phyloP scores from a whole-genome alignment of 2,329 filamentous ascomycete genomes.

The Graphilbum ipis-grandicollis region DNA sequence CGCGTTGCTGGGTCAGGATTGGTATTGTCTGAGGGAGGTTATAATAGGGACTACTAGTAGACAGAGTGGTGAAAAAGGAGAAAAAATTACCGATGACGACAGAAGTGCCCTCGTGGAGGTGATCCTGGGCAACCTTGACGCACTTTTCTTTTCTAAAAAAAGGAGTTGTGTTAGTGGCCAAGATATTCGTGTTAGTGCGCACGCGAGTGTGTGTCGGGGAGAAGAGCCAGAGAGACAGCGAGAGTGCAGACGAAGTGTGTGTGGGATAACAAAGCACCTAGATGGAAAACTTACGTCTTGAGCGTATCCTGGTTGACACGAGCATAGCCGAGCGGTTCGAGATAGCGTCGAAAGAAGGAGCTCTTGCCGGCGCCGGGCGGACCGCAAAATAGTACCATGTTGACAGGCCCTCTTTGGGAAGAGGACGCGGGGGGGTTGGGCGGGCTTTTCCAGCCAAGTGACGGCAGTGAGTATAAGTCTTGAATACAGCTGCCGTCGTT shows the following conservation, averaged over 20 bases:
- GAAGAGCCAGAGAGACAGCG: background rate
- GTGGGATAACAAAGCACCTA: too few relatives aligned
- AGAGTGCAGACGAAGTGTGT: too few relatives aligned
- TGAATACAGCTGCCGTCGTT: background rate
- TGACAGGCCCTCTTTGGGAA: background rate
- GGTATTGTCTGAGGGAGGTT: slow-evolving; percentile 59
- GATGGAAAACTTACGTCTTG: slow-evolving; percentile 49
- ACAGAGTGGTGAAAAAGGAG: slow-evolving; percentile 16
- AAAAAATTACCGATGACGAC: slow-evolving; percentile 52
- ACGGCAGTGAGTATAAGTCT: too few relatives aligned
- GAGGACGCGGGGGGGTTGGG: background rate
- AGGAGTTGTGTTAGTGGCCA: background rate
- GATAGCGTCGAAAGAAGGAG: slow-evolving; percentile 65
- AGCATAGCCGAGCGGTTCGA: slow-evolving; percentile 64
- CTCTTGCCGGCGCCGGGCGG: slow-evolving; percentile 85
- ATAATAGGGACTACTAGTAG: background rate
- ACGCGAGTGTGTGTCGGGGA: background rate
- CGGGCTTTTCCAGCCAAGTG: too few relatives aligned
- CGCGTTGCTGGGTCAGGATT: slow-evolving; percentile 70
- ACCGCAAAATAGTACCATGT: slow-evolving; percentile 67
- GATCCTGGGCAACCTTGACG: slow-evolving; percentile 52
- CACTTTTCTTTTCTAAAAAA: slow-evolving; percentile 36
- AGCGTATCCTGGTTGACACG: slow-evolving; percentile 82
- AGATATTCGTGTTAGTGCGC: too few relatives aligned
- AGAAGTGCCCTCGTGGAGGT: slow-evolving; percentile 46